Percentiles rank a stretch among this genome's conserved stretches.
Conservation (phyloP, 805 yeast genomes). For the Schwanniomyces vanrijiae region DNA sequence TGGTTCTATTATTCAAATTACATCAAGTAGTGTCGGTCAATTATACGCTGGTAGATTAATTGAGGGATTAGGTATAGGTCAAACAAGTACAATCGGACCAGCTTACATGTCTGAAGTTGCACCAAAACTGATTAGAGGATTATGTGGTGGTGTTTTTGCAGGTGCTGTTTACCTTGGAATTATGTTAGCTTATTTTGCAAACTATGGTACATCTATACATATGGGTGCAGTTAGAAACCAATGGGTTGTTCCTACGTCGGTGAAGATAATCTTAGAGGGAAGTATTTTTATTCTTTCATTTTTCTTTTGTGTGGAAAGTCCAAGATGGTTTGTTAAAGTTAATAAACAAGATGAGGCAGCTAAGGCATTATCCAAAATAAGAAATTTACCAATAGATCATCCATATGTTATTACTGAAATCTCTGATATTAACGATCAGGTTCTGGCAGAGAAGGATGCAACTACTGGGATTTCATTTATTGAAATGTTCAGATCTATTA, state of each 20-base stretch:
- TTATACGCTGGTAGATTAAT: constrained; percentile 55
- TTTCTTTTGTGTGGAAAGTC: constrained; percentile 46
- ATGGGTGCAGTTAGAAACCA: constrained; percentile 37
- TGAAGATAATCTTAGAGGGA: constrained; percentile 51
- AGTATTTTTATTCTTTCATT: constrained; percentile 41
- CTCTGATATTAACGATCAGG: constrained; percentile 49
- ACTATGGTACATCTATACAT: constrained; percentile 53
- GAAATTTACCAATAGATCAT: constrained; percentile 47
- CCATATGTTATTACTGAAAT: constrained; percentile 52
- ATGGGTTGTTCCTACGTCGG: constrained; percentile 53
- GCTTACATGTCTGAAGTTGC: constrained; percentile 54
- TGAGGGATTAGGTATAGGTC: constrained; percentile 59
- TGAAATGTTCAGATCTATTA: constrained; percentile 29
- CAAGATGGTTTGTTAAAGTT: constrained; percentile 51
- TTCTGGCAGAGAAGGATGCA: constrained; percentile 34
- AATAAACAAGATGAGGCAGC: constrained; percentile 42
- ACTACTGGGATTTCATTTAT: constrained; percentile 19
- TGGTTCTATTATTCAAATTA: constrained; percentile 49
- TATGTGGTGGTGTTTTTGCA: constrained; percentile 52
- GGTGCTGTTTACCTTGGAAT: constrained; percentile 61
- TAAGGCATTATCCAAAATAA: constrained; percentile 37
- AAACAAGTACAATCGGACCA: constrained; percentile 57
- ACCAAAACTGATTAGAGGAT: constrained; percentile 52
- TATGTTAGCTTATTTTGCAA: constrained; percentile 47
- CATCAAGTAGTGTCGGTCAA: constrained; percentile 47